These are phyloP conservation scores for Breynia disticha DNA, from an alignment of 441 rosid genomes.

Conservation along the genomic window DNA sequence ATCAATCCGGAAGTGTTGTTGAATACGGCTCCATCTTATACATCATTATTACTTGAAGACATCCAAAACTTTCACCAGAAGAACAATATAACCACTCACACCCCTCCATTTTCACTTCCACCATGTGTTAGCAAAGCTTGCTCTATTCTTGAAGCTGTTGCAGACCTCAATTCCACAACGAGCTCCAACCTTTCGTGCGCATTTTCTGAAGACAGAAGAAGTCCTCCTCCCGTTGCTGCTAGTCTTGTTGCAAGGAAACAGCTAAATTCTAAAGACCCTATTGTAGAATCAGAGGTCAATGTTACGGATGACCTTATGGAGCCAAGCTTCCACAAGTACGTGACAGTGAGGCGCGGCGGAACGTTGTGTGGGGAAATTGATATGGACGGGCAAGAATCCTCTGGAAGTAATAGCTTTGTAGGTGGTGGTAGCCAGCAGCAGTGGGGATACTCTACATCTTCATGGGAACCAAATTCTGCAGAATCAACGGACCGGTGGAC, in stretches of 20 bases:
- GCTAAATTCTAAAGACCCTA: slow-evolving; percentile 35
- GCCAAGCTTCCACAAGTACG: slow-evolving; percentile 71
- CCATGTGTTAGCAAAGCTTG: slow-evolving; percentile 69
- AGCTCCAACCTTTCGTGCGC: slow-evolving; percentile 32
- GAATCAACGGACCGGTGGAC: slow-evolving; percentile 70
- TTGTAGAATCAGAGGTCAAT: slow-evolving; percentile 53
- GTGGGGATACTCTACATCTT: slow-evolving; percentile 41
- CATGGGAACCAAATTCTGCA: slow-evolving; percentile 69
- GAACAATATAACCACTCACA: slow-evolving; percentile 17
- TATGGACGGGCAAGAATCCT: slow-evolving; percentile 64
- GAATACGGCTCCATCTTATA: slow-evolving; percentile 47
- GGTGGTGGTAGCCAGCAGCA: slow-evolving; percentile 36
- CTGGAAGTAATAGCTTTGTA: slow-evolving; percentile 64
- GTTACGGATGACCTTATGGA: slow-evolving; percentile 55
- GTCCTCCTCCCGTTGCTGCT: slow-evolving; percentile 7
- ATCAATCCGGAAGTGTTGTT: slow-evolving; percentile 42
- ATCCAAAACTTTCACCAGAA: slow-evolving; percentile 83
- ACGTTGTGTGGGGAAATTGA: slow-evolving; percentile 30
- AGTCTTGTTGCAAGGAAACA: slow-evolving; percentile 25
- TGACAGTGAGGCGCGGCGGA: slow-evolving; percentile 52
- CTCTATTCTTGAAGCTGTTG: slow-evolving; percentile 82
- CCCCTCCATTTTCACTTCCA: slow-evolving; percentile 33
- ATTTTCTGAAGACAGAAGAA: slow-evolving; percentile 24
- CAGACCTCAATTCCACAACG: slow-evolving; percentile 67
- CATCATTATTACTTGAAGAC: slow-evolving; percentile 62